Percentiles rank a stretch among this genome's conserved stretches.
Evolutionary conservation across 768 basidiomycete species (phyloP).

Genomic region (Terana coerulea): DNA sequence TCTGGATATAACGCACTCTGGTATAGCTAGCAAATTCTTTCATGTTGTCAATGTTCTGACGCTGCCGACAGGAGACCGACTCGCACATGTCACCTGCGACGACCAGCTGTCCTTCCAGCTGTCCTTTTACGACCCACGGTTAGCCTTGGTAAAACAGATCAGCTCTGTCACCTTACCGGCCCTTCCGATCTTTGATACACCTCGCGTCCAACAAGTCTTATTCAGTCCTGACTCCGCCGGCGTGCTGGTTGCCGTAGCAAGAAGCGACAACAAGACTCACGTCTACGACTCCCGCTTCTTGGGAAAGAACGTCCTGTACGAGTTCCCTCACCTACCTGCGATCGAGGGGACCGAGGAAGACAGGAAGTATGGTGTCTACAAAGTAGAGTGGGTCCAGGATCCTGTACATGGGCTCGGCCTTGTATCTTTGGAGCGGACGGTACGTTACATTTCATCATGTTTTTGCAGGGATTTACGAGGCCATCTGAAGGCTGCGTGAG

Average conservation of each 20-base stretch:
- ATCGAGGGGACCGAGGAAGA: constrained; percentile 18
- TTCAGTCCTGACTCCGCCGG: constrained; percentile 53
- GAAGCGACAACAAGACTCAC: constrained; percentile 55
- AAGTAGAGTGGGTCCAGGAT: constrained; percentile 50
- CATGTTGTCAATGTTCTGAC: background rate
- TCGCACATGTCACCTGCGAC: constrained; percentile 1
- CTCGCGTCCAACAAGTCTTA: constrained; percentile 44
- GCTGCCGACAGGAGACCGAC: background rate
- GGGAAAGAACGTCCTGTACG: constrained; percentile 39
- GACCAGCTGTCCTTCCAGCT: background rate
- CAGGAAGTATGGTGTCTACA: constrained; percentile 44
- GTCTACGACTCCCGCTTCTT: constrained; percentile 62
- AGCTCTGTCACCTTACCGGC: no score
- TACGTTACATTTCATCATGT: constrained; percentile 25
- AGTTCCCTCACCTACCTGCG: constrained; percentile 42
- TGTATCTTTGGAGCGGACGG: constrained; percentile 65
- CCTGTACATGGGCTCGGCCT: constrained; percentile 40
- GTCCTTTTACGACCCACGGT: background rate
- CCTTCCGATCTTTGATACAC: constrained; percentile 12
- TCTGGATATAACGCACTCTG: constrained; percentile 35
- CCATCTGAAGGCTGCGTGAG: constrained; percentile 56
- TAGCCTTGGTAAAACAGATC: no score
- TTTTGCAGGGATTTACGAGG: constrained; percentile 4
- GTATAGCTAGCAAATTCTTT: constrained; percentile 34
- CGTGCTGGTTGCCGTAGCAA: constrained; percentile 56